Conservation (phyloP, 495 filamentous ascomycete species). For the Choiromyces venosus region DNA sequence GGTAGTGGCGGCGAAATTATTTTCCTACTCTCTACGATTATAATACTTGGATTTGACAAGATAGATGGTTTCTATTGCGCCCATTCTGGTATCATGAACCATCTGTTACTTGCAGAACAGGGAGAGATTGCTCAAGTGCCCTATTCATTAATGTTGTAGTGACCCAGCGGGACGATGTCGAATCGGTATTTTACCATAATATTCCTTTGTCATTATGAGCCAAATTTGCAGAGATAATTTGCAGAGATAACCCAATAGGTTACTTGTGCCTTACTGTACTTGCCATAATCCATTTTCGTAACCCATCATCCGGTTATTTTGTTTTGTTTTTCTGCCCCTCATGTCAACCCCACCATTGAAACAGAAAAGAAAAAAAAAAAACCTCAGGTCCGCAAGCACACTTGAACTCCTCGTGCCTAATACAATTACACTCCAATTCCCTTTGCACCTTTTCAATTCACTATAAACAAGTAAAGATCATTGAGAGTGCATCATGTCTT, state of each 20-base stretch:
- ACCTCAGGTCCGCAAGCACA: neutral
- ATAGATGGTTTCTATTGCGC: neutral
- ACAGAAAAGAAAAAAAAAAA: neutral
- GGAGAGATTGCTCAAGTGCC: neutral
- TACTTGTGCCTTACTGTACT: neutral
- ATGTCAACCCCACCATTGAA: neutral
- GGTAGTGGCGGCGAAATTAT: neutral
- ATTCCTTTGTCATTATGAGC: neutral
- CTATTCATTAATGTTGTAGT: neutral
- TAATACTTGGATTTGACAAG: neutral
- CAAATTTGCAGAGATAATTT: neutral
- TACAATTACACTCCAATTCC: neutral
- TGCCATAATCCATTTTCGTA: neutral
- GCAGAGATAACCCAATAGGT: neutral
- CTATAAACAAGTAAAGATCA: neutral
- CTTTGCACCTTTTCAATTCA: neutral
- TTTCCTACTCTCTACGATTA: too few species aligned
- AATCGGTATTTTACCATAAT: neutral
- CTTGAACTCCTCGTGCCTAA: neutral
- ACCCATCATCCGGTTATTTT: neutral
- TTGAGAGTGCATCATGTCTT: conserved; percentile 2
- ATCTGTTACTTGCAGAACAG: neutral
- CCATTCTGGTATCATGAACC: neutral
- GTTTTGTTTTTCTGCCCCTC: neutral
- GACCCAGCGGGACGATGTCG: neutral